These are phyloP conservation scores for Abelmoschus esculentus DNA, from an alignment of 345 rosid species.

Conservation along the genomic window DNA sequence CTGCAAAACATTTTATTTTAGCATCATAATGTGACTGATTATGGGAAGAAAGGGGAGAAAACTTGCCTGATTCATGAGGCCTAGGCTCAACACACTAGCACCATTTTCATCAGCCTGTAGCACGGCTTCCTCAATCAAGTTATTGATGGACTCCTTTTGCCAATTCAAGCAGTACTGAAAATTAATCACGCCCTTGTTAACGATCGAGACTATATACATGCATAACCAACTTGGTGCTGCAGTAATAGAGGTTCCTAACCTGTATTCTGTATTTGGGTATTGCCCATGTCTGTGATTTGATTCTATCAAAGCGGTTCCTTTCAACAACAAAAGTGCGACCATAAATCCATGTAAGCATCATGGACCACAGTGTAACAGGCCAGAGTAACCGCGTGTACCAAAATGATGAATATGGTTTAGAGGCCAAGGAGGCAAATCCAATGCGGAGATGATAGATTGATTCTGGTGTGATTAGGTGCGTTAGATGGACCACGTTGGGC, in stretches of 20 bases:
- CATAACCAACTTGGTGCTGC: background rate
- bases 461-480: constrained; percentile 47
- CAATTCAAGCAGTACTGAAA: constrained; percentile 36
- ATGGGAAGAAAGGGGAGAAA: background rate
- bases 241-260: constrained; percentile 21
- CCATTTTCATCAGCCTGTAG: constrained; percentile 48
- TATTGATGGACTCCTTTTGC: constrained; percentile 36
- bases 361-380: constrained; percentile 32
- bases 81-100: constrained; percentile 51
- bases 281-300: constrained; percentile 62
- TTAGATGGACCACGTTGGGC: constrained; percentile 44
- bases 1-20: constrained; percentile 12
- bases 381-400: constrained; percentile 33
- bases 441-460: constrained; percentile 51
- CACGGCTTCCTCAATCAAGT: constrained; percentile 51
- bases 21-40: background rate
- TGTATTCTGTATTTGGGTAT: constrained; percentile 57
- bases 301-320: constrained; percentile 37
- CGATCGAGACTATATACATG: background rate
- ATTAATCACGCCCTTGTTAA: background rate
- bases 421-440: constrained; percentile 48
- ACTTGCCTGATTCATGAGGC: constrained; percentile 56
- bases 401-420: constrained; percentile 29
- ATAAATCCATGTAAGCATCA: constrained; percentile 27
- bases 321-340: constrained; percentile 41